phyloP scores from a whole-genome alignment of 257 asterid species.

The Solanum neorickii region DNA sequence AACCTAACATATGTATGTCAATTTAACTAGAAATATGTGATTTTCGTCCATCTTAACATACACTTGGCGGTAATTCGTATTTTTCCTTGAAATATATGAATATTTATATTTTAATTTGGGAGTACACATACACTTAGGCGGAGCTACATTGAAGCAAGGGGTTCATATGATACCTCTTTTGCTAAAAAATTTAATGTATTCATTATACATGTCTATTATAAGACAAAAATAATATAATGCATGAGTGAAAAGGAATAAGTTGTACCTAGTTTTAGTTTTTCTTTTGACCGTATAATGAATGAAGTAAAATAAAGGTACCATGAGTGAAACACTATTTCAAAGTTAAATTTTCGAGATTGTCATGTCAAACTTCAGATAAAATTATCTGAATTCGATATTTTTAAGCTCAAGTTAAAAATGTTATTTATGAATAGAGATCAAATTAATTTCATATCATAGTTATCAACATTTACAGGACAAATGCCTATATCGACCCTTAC shows the following conservation, averaged over 20 bases:
- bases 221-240: neutral
- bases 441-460: neutral
- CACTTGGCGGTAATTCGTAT: too few species aligned
- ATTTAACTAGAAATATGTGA: neutral
- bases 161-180: neutral
- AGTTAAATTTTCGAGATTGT: neutral
- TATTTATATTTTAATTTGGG: neutral
- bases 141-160: too few species aligned
- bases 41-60: too few species aligned
- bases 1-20: neutral
- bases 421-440: neutral
- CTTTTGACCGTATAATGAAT: too few species aligned
- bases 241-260: neutral
- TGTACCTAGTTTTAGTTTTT: too few species aligned
- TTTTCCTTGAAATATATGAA: neutral
- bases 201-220: neutral
- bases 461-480: neutral
- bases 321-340: neutral
- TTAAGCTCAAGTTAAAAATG: neutral
- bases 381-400: too few species aligned
- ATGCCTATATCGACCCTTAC: neutral
- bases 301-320: neutral
- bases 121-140: neutral
- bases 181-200: too few species aligned
- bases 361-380: neutral